Conservation (phyloP, 805 yeast species). For the Isabelozyma pseudorhagii region DNA sequence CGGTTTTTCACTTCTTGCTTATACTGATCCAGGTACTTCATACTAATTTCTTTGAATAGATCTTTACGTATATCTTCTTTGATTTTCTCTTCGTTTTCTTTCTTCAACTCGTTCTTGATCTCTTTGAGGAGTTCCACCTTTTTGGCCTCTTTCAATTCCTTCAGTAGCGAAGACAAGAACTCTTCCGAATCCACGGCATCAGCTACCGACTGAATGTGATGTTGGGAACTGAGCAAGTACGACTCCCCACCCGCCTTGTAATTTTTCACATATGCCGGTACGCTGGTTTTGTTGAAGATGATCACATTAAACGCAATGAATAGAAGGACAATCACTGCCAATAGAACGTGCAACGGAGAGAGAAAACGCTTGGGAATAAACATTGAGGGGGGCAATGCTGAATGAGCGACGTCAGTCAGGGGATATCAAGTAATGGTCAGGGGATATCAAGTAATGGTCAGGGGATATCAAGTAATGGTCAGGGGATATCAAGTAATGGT, state of each 20-base stretch:
- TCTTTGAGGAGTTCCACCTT: constrained; percentile 6
- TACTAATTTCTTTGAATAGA: neutral
- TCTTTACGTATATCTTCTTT: neutral
- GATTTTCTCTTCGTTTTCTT: neutral
- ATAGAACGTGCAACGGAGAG: constrained; percentile 1
- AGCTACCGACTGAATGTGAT: neutral
- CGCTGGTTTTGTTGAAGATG: neutral
- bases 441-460: no score
- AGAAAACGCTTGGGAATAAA: constrained; percentile 1
- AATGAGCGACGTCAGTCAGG: no score
- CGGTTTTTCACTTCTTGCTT: constrained; percentile 2
- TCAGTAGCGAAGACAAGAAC: constrained; percentile 4
- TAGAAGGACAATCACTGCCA: neutral
- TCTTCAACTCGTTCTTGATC: constrained; percentile 5
- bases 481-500: no score
- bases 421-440: no score
- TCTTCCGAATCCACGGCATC: constrained; percentile 2
- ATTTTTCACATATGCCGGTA: neutral
- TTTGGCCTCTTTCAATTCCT: constrained; percentile 7
- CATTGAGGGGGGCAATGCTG: neutral
- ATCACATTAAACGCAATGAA: constrained; percentile 1
- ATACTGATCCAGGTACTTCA: constrained; percentile 3
- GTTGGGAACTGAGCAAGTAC: constrained; percentile 2
- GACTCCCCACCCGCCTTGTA: neutral
- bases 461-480: no score